Base-by-base conservation (phyloP, 169 alveolate genomes). In the Eimeria brunetti region DNA sequence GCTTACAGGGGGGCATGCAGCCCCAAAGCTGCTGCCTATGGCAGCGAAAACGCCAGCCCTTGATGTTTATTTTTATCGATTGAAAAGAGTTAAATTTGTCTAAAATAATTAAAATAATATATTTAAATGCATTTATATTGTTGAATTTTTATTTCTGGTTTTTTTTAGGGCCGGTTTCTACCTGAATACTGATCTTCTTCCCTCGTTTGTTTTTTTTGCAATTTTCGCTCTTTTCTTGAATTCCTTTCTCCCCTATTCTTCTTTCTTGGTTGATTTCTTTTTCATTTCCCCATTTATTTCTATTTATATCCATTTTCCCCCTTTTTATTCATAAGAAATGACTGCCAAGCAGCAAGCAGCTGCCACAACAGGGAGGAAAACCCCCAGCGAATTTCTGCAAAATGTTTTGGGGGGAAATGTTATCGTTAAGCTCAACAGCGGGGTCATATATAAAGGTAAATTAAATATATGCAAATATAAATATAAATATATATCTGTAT, bases 301-400 rank as follows among this genome's bases (percentile, higher is more conserved):
- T 5, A 8, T 51, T 4, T 33, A 33, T 30, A 27, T 33, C 49
- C 78, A 33, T n/a, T 14, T 49, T 33, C 44, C 24, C 9, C 5
- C 33, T 14, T 5, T 44, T 33, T 60, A 24, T 41, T 69, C 20
- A 38, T 85, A 44, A 6, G 94, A 67, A 49, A 71, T 88, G 85
- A 71, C 94, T 24, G 83, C 85, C 46, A 71, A 84, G 46, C 36
- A 60, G 14, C 91, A 85, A 46, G 69, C 94, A 22, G 27, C 94
- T n/a, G 85, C 94, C 46, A n/a, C 94, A 33, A 30, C 83, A 11
- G 73, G 92, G 90, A 78, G 83, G 80, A 58, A 67, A 83, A 62
- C 94, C 64, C 96, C 97, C 69, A 88, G 85, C n/a, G 96, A 81
- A 94, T 96, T 96, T 67, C 94, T 91, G 11, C 92, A 93, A 83